A percentile compares a stretch with the other conserved stretches of the same genome.
Evolutionary conservation across 345 rosid genomes (phyloP).

Genomic region (Salix dunnii): DNA sequence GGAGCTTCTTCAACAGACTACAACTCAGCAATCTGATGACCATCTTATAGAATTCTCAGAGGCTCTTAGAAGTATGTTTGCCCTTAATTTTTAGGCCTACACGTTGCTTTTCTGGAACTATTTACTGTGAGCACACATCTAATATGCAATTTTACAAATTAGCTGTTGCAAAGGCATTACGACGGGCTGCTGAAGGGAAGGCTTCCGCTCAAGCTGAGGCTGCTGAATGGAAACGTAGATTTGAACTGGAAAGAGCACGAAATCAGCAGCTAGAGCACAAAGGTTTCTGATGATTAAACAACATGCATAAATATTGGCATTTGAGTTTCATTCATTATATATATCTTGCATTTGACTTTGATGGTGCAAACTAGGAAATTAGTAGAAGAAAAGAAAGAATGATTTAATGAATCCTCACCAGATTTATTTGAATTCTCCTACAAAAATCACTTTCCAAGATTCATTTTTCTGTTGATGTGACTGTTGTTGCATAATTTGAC

Average conservation of each 20-base stretch:
- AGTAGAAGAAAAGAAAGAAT: not conserved
- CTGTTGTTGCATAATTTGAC: not conserved
- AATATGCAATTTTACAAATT: constrained; percentile 9
- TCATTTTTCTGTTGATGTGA: not conserved
- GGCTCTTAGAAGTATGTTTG: constrained; percentile 81
- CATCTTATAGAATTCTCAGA: constrained; percentile 94
- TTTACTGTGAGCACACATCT: not conserved
- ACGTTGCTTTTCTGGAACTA: constrained; percentile 11
- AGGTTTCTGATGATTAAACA: constrained; percentile 46
- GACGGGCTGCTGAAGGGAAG: constrained; percentile 94
- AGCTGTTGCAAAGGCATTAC: constrained; percentile 97
- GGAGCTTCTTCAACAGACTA: constrained; percentile 80
- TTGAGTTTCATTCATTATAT: constrained; percentile 10
- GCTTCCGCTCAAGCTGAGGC: constrained; percentile 98
- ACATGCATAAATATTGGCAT: constrained; percentile 2
- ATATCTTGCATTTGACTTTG: not conserved
- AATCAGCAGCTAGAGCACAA: constrained; percentile 46
- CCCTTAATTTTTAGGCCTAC: constrained; percentile 2
- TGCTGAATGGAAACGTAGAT: constrained; percentile 96
- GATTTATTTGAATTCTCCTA: not conserved
- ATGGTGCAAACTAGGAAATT: not conserved
- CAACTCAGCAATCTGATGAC: constrained; percentile 68
- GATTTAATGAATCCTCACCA: not conserved
- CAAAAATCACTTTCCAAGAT: not conserved
- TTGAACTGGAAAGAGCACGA: constrained; percentile 69